A percentile compares a stretch with the other conserved stretches of the same genome.
Evolutionary conservation across 257 asterid genomes (phyloP).

Genomic region (Salvia splendens): DNA sequence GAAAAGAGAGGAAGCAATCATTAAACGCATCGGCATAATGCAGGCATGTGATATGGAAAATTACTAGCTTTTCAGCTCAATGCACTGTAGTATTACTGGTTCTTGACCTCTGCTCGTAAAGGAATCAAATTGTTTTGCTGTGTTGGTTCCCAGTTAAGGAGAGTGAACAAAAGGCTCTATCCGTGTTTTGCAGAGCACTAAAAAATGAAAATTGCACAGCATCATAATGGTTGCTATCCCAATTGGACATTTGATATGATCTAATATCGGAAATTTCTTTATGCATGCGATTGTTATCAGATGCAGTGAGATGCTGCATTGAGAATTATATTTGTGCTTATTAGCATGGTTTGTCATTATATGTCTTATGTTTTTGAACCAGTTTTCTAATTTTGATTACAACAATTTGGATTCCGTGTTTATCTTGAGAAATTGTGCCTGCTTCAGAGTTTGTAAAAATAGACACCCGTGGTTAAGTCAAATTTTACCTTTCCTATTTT

Average conservation of each 20-base stretch:
- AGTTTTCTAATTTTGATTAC: too few relatives aligned
- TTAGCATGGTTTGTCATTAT: conserved; percentile 15
- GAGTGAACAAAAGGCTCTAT: background rate
- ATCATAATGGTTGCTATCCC: too few relatives aligned
- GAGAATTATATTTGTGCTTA: background rate
- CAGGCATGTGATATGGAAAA: conserved; percentile 15
- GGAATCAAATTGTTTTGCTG: background rate
- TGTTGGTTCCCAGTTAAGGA: background rate
- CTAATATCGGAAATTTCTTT: background rate
- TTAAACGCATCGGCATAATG: background rate
- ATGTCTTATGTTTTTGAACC: too few relatives aligned
- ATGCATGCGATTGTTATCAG: conserved; percentile 3
- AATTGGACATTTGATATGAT: too few relatives aligned
- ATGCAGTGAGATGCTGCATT: background rate
- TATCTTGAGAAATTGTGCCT: too few relatives aligned
- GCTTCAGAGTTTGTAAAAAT: background rate
- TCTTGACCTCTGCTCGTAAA: conserved; percentile 4
- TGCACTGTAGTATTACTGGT: background rate
- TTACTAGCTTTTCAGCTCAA: background rate
- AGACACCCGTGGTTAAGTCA: conserved; percentile 13
- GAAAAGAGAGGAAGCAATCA: background rate
- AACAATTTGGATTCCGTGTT: too few relatives aligned
- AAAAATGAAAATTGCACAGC: too few relatives aligned
- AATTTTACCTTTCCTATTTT: background rate
- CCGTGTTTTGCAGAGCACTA: background rate